A percentile compares a stretch with the other conserved stretches of the same genome.
Conservation (phyloP, 2,329 filamentous ascomycete species). For the Ceratocystiopsis minuta region DNA sequence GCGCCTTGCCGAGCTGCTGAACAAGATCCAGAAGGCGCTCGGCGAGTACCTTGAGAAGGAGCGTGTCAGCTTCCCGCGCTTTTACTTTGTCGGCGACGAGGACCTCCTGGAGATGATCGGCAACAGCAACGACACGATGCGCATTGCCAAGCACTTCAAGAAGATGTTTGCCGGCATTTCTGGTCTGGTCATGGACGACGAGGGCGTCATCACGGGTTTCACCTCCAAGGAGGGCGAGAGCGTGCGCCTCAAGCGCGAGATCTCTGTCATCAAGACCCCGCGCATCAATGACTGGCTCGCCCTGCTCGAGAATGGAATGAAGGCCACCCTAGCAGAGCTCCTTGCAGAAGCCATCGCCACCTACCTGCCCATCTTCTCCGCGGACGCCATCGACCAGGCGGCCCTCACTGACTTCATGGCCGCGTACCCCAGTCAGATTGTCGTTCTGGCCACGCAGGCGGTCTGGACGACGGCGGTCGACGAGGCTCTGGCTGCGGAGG, state of each 20-base stretch:
- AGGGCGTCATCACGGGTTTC: conserved; percentile 75
- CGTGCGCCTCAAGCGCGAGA: conserved; percentile 73
- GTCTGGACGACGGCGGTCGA: conserved; percentile 87
- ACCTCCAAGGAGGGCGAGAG: conserved; percentile 90
- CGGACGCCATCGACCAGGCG: conserved; percentile 49
- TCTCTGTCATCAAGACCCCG: conserved; percentile 82
- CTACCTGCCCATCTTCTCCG: conserved; percentile 62
- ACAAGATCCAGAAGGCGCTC: conserved; percentile 97
- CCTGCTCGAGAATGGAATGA: conserved; percentile 83
- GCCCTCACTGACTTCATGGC: conserved; percentile 67
- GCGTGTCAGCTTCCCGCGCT: conserved; percentile 89
- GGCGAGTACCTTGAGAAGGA: conserved; percentile 98
- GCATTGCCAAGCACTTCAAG: conserved; percentile 95
- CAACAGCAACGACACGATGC: conserved; percentile 92
- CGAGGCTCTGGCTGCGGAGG: conserved; percentile 53
- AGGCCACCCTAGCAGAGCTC: conserved; percentile 76
- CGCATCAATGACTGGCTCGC: conserved; percentile 99
- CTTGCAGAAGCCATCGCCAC: conserved; percentile 71
- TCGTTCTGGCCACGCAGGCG: conserved; percentile 82
- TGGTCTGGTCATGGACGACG: conserved; percentile 79
- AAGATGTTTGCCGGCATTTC: conserved; percentile 99
- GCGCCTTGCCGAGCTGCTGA: conserved; percentile 84
- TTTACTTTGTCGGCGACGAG: conserved; percentile 99
- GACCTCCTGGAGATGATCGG: conserved; percentile 97
- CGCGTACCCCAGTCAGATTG: conserved; percentile 79